Evolutionary conservation across 2,329 filamentous ascomycete genomes (phyloP).

Genomic region (Clarireedia monteithiana): DNA sequence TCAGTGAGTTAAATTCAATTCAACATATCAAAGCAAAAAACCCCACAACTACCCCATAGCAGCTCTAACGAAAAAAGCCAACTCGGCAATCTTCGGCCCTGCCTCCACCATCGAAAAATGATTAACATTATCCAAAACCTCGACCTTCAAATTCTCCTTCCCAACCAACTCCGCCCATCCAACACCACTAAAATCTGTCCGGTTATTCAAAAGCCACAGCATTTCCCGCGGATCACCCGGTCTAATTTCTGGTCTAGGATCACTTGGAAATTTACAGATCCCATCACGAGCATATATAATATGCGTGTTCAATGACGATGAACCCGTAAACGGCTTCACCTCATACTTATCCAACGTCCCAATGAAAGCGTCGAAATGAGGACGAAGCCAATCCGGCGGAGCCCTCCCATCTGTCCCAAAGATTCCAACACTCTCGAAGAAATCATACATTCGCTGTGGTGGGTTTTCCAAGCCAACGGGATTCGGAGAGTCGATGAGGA

Average conservation of each 20-base stretch:
- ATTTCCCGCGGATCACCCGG: conserved; percentile 45
- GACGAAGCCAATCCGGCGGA: conserved; percentile 59
- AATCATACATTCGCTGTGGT: conserved; percentile 41
- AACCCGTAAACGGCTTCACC: conserved; percentile 51
- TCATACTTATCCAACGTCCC: conserved; percentile 61
- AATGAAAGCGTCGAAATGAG: conserved; percentile 62
- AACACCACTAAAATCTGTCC: conserved; percentile 61
- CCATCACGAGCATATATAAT: conserved; percentile 66
- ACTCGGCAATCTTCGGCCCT: not conserved
- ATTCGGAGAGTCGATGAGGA: conserved; percentile 58
- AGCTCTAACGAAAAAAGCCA: not conserved
- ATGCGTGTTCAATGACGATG: conserved; percentile 50
- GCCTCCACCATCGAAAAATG: not conserved
- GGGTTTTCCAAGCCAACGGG: conserved; percentile 59
- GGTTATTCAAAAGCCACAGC: conserved; percentile 64
- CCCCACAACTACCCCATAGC: not conserved
- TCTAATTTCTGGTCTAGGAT: conserved; percentile 54
- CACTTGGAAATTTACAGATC: conserved; percentile 56
- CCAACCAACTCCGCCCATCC: conserved; percentile 42
- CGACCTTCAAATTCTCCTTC: not conserved
- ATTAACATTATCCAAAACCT: not conserved
- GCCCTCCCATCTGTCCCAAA: conserved; percentile 47
- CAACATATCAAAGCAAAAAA: too few relatives aligned
- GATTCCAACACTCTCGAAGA: conserved; percentile 63
- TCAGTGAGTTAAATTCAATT: too few relatives aligned